phyloP scores from a whole-genome alignment of 805 yeast genomes.

The Dipodascopsis uninucleata region DNA sequence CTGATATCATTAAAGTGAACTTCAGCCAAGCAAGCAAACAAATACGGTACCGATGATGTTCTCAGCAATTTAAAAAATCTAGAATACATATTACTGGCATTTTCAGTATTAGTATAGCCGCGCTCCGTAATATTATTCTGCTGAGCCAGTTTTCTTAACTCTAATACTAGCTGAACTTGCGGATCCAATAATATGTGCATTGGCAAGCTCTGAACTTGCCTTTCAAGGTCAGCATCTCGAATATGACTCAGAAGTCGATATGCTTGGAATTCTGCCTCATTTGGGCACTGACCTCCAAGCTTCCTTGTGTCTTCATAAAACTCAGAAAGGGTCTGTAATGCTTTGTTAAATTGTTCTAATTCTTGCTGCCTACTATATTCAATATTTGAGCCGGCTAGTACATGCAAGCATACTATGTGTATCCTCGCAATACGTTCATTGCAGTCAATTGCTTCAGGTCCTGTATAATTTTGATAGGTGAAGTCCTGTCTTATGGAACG shows the following conservation, averaged over 20 bases:
- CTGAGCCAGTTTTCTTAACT: conserved; percentile 61
- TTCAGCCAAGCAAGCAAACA: conserved; percentile 72
- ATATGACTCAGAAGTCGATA: conserved; percentile 76
- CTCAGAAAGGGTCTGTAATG: conserved; percentile 81
- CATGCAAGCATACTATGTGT: conserved; percentile 75
- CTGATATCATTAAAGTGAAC: conserved; percentile 76
- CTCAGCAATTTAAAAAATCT: conserved; percentile 60
- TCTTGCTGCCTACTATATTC: conserved; percentile 95
- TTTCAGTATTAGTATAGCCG: conserved; percentile 51
- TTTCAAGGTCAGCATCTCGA: conserved; percentile 79
- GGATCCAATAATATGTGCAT: conserved; percentile 48
- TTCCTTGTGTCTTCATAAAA: conserved; percentile 77
- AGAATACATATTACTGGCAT: conserved; percentile 57
- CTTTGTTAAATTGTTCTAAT: conserved; percentile 87
- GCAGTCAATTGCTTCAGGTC: conserved; percentile 90
- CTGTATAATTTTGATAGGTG: conserved; percentile 89
- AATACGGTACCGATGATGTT: conserved; percentile 53
- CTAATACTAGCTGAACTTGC: conserved; percentile 65
- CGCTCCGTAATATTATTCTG: conserved; percentile 50
- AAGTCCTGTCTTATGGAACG: conserved; percentile 95
- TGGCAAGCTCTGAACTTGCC: conserved; percentile 70
- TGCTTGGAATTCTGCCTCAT: conserved; percentile 91
- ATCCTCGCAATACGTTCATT: conserved; percentile 87
- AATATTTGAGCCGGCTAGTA: conserved; percentile 68
- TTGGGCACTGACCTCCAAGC: conserved; percentile 63